Percentiles rank a stretch among this genome's conserved stretches.
phyloP scores from a whole-genome alignment of 2,329 filamentous ascomycete genomes.

The Paecilomyces formosus region DNA sequence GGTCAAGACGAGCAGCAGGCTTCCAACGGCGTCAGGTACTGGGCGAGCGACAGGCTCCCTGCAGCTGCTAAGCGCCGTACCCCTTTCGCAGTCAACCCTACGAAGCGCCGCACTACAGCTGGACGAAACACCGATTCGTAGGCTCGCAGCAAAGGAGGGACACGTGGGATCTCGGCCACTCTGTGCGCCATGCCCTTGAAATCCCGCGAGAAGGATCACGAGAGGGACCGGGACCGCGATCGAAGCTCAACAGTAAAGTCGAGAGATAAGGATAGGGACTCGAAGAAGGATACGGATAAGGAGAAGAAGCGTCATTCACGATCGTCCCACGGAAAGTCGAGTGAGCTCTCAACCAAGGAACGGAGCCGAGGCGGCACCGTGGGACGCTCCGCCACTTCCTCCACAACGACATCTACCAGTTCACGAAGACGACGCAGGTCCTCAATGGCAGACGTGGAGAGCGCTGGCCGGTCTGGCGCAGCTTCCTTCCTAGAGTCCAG shows the following conservation, averaged over 20 bases:
- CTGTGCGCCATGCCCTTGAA: conserved; percentile 4
- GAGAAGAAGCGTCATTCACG: conserved; percentile 1
- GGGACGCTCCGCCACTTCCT: conserved; percentile 4
- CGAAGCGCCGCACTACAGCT: neutral
- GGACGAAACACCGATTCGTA: neutral
- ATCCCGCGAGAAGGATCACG: conserved; percentile 11
- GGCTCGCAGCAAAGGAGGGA: neutral
- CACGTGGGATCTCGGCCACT: neutral
- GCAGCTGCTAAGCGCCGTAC: neutral
- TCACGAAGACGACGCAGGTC: conserved; percentile 6
- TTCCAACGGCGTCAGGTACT: neutral
- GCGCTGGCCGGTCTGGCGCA: conserved; percentile 16
- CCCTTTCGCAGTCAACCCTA: neutral
- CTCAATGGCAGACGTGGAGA: conserved; percentile 10
- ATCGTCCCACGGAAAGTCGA: conserved; percentile 10
- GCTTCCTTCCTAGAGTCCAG: conserved; percentile 38
- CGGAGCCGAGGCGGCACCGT: conserved; percentile 6
- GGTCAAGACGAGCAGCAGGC: neutral
- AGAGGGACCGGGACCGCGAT: conserved; percentile 5
- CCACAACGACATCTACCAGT: conserved; percentile 2
- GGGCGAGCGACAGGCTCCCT: neutral
- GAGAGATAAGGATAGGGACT: neutral
- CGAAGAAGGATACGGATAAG: conserved; percentile 6
- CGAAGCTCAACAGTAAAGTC: neutral
- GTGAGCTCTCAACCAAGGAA: conserved; percentile 9